Percentiles rank a stretch among this genome's conserved stretches.
Evolutionary conservation across 345 rosid species (phyloP).

Genomic region (Turritis glabra): DNA sequence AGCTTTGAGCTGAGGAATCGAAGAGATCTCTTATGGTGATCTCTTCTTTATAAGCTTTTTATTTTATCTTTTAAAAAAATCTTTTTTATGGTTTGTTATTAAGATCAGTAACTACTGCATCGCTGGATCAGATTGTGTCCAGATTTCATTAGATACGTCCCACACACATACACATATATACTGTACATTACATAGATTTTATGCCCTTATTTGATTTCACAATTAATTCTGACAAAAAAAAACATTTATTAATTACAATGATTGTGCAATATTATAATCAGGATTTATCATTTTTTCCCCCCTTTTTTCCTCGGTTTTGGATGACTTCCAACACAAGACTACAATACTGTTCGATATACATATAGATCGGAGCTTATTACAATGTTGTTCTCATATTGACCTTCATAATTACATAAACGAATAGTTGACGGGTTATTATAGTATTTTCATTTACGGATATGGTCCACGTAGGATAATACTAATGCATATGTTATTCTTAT

Average conservation of each 20-base stretch:
- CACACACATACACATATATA: constrained; percentile 40
- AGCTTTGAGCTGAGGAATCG: constrained; percentile 41
- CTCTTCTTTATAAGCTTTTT: constrained; percentile 30
- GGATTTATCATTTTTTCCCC: not conserved
- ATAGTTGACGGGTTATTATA: not conserved
- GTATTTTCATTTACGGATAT: constrained; percentile 3
- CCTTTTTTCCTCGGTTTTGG: constrained; percentile 10
- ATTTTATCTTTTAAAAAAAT: constrained; percentile 3
- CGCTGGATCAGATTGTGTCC: constrained; percentile 92
- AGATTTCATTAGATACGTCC: constrained; percentile 59
- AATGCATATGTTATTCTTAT: not conserved
- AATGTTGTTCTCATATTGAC: constrained; percentile 2
- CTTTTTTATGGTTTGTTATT: constrained; percentile 33
- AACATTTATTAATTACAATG: constrained; percentile 25
- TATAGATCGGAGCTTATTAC: constrained; percentile 19
- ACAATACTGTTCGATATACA: not conserved
- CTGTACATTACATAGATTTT: constrained; percentile 63
- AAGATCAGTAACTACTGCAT: constrained; percentile 63
- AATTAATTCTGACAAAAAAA: not conserved
- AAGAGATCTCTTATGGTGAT: constrained; percentile 51
- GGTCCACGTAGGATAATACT: not conserved
- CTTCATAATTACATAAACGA: constrained; percentile 1
- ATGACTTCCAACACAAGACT: constrained; percentile 28
- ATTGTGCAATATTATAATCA: constrained; percentile 17
- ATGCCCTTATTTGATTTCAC: constrained; percentile 38